A percentile compares a stretch with the other conserved stretches of the same genome.
phyloP scores from a whole-genome alignment of 129 eudicot genomes.

The Arctium lappa region DNA sequence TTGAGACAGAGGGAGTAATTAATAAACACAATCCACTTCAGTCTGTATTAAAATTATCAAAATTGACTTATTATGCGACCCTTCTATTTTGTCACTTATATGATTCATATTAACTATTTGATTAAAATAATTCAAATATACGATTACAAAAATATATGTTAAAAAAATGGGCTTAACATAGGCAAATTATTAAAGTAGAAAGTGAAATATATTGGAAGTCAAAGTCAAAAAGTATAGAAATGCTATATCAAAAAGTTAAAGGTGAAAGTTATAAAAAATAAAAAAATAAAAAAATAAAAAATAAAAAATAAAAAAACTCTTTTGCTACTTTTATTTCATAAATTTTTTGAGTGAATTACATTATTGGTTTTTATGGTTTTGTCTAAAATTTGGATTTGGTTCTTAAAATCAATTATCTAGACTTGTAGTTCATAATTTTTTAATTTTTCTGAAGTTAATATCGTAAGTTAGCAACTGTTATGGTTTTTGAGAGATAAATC shows the following conservation, averaged over 20 bases:
- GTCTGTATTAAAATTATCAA: not conserved
- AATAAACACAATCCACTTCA: not conserved
- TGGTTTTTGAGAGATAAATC: no score
- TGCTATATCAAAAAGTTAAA: not conserved
- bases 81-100: not conserved
- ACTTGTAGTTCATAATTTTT: no score
- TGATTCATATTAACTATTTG: not conserved
- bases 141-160: not conserved
- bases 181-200: not conserved
- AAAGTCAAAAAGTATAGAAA: not conserved
- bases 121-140: not conserved
- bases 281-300: no score
- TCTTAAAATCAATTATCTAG: no score
- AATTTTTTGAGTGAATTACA: no score
- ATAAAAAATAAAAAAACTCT: no score
- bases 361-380: no score
- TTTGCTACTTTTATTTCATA: no score
- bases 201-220: not conserved
- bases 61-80: not conserved
- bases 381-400: no score
- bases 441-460: no score
- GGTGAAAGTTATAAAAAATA: not conserved
- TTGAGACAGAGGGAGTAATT: not conserved
- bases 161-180: not conserved
- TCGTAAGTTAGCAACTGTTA: no score